Evolutionary conservation across 768 basidiomycete genomes (phyloP), one percentile per base, ranked within the genome.

Genomic region (Naganishia vishniacii): DNA sequence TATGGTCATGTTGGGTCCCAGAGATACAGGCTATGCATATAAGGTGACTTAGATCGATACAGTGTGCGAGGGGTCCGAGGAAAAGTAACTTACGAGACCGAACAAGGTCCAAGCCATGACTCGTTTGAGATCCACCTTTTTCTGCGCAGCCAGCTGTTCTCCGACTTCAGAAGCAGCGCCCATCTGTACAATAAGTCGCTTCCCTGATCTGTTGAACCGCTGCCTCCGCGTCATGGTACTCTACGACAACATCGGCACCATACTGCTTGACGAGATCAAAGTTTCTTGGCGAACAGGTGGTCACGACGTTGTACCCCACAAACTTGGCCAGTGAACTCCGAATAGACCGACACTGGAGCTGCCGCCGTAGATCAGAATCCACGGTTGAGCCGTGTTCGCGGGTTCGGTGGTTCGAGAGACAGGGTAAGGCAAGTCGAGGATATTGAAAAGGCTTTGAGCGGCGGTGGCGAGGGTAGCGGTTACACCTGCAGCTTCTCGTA

Each of bases 241-340:
- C 83, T 58, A 82, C 80, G n/a, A 79, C 78, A 7, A 69, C 72
- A 48, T 77, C 72, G 4, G 80, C 80, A 12, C 80, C 74, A 48
- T 78, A 70, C 1, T 75, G 68, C 67, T 75, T 77, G 65, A 79
- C 68, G 31, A 80, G 73, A 12, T 75, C 76, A 62, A 71, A 73
- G 59, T 79, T 78, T 46, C 70, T 70, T 5, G 74, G 73, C 0
- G 79, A 80, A 31, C 73, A 71, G 20, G 74, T 73, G 3, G 78
- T 71, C 47, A 78, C 68, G 62, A 79, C 77, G 42, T 74, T 74
- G 65, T 73, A 70, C 20, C 75, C 73, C 3, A 67, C 59, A 3
- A 62, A 13, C 29, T 69, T 67, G 37, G 70, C 72, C 18, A 73
- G 65, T 73, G 69, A 41, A 73, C 44, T 11, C 71, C 71, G 59